Evolutionary conservation across 139 green algal species (phyloP), one percentile per base, ranked within the genome.

Genomic region (Microglena sp.): DNA sequence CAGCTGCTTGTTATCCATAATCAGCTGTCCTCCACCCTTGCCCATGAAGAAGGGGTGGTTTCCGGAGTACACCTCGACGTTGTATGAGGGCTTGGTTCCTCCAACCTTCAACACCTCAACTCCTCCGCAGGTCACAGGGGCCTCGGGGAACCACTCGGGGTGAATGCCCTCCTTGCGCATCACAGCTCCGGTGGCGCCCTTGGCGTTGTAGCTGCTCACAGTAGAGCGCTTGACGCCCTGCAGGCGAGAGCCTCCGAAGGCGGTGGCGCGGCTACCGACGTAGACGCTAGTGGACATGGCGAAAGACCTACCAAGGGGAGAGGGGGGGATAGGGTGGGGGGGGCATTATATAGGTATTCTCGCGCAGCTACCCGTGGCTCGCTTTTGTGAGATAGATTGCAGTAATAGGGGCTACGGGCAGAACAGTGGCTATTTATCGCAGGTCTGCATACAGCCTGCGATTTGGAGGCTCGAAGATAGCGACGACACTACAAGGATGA

Each of bases 21-120:
- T 59, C 28, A 95, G 72, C 1, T 64, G 75, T n/a, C 33, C 73
- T 43, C 55, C 75, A 5, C 4, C 6, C 58, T 64, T 62, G 57
- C 87, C 88, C 82, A 92, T 82, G 85, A 88, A 97, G 76, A 94
- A 96, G 33, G 91, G 91, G 77, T 97, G 91, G 81, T 97, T 97
- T 40, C 92, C 92, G 4, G 77, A 91, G 90, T 95, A 98, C 60
- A 98, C 85, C 62, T 98, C 93, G 33, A 98, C 93, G 66, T 88
- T 87, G 80, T 96, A 96, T 21, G 76, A 46, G 31, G 67, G 32
- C 84, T 94, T 85, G 18, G 89, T 95, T 65, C 93, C 93, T 45
- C 82, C 85, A 7, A 91, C 77, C 7, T 71, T 81, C 81, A 98
- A 83, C 24, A 98, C 93, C 56, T 96, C 84, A 73, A 95, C 89